phyloP scores from a whole-genome alignment of 1,284 basidiomycete genomes.

The Irpex sp. region DNA sequence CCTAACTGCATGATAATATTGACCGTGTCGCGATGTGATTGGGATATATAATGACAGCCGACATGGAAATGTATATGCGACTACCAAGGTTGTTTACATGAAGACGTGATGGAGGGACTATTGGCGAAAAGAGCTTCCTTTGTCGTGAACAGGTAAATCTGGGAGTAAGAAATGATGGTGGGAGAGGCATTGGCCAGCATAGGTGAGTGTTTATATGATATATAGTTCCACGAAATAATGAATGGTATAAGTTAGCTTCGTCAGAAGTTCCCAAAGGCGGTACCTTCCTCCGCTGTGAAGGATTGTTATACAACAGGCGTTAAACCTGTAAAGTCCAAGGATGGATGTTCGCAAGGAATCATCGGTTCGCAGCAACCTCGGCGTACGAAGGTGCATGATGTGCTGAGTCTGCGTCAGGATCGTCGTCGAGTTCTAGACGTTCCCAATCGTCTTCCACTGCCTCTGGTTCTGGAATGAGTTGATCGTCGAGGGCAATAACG shows the following conservation, averaged over 20 bases:
- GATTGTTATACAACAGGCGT: constrained; percentile 1
- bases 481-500: constrained; percentile 54
- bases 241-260: neutral
- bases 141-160: neutral
- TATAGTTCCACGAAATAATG: neutral
- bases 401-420: constrained; percentile 24
- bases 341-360: neutral
- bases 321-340: neutral
- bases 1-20: neutral
- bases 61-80: too few species aligned
- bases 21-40: too few species aligned
- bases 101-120: neutral
- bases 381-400: constrained; percentile 35
- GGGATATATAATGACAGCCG: too few species aligned
- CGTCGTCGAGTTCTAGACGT: constrained; percentile 40
- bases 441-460: constrained; percentile 54
- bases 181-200: neutral
- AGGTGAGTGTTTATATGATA: neutral
- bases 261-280: neutral
- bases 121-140: neutral
- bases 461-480: constrained; percentile 26
- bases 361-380: constrained; percentile 31
- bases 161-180: neutral
- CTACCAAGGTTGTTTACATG: too few species aligned
- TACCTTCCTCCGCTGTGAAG: neutral